Conservation (phyloP, 805 yeast species). For the Wickerhamiella qilinensis region DNA sequence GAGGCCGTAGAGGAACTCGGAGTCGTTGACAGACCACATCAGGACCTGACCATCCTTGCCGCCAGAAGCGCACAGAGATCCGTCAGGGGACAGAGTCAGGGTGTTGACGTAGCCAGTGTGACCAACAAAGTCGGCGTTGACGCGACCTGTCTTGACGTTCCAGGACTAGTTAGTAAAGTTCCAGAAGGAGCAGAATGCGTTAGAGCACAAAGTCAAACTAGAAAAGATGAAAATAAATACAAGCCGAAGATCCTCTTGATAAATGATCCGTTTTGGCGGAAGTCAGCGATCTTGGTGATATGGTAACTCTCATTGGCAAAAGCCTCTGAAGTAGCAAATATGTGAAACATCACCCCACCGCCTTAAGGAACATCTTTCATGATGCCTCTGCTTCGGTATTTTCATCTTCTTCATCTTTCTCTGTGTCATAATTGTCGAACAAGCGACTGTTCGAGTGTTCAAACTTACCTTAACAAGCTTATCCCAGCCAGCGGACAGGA, state of each 20-base stretch:
- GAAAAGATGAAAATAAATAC: constrained; percentile 1
- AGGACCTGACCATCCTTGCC: constrained; percentile 98
- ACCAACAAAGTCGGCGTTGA: constrained; percentile 93
- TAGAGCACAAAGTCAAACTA: too few species aligned
- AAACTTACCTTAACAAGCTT: constrained; percentile 95
- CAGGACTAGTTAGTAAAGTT: constrained; percentile 50
- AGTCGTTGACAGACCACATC: constrained; percentile 91
- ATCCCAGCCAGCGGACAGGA: constrained; percentile 98
- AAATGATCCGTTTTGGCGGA: too few species aligned
- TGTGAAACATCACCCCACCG: constrained; percentile 52
- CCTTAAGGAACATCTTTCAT: too few species aligned
- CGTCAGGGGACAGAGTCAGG: constrained; percentile 98
- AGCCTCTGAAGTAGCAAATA: constrained; percentile 98
- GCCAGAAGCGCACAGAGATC: constrained; percentile 97
- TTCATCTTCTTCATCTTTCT: too few species aligned
- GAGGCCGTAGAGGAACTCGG: constrained; percentile 81
- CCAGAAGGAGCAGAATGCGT: constrained; percentile 1
- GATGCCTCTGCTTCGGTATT: too few species aligned
- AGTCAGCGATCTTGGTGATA: constrained; percentile 98
- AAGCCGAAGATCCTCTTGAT: too few species aligned
- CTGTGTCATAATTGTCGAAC: too few species aligned
- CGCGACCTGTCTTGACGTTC: constrained; percentile 73
- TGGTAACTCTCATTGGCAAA: constrained; percentile 74
- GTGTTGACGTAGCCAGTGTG: constrained; percentile 98
- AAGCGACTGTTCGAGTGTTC: too few species aligned